phyloP scores from a whole-genome alignment of 805 yeast species.

The Suhomyces faveliae region DNA sequence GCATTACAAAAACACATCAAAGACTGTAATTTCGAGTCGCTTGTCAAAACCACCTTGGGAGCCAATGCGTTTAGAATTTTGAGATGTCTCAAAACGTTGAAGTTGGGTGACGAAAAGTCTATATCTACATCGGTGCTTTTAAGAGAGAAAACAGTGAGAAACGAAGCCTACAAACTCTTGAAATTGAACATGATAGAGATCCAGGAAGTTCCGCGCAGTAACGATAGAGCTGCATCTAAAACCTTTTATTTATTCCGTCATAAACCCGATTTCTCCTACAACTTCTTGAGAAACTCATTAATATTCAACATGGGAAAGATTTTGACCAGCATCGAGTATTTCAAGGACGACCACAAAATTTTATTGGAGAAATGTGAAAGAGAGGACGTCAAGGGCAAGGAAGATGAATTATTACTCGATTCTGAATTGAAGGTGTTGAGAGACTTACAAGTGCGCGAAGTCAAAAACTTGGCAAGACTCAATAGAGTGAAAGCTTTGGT shows the following conservation, averaged over 20 bases:
- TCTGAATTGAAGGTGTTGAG: slow-evolving; percentile 74
- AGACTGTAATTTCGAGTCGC: slow-evolving; percentile 52
- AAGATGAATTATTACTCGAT: slow-evolving; percentile 67
- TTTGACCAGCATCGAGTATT: slow-evolving; percentile 47
- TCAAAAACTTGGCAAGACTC: slow-evolving; percentile 52
- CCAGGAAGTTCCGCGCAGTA: slow-evolving; percentile 91
- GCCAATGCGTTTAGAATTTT: slow-evolving; percentile 67
- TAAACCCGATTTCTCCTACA: slow-evolving; percentile 38
- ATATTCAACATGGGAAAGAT: slow-evolving; percentile 53
- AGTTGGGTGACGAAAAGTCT: slow-evolving; percentile 80
- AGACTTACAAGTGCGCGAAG: slow-evolving; percentile 56
- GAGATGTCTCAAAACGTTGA: slow-evolving; percentile 69
- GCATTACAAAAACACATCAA: slow-evolving; percentile 47
- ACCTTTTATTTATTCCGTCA: slow-evolving; percentile 81
- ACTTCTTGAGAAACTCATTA: slow-evolving; percentile 40
- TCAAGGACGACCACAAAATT: slow-evolving; percentile 60
- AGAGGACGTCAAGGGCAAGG: slow-evolving; percentile 86
- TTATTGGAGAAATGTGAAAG: slow-evolving; percentile 79
- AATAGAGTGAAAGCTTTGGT: slow-evolving; percentile 56
- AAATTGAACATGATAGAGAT: slow-evolving; percentile 74
- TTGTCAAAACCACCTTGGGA: slow-evolving; percentile 62
- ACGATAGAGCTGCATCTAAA: slow-evolving; percentile 87
- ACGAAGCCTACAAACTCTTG: slow-evolving; percentile 63
- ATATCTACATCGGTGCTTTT: slow-evolving; percentile 73
- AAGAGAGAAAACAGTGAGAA: slow-evolving; percentile 74